phyloP scores from a whole-genome alignment of 768 basidiomycete species.

The Gyrodon lividus region DNA sequence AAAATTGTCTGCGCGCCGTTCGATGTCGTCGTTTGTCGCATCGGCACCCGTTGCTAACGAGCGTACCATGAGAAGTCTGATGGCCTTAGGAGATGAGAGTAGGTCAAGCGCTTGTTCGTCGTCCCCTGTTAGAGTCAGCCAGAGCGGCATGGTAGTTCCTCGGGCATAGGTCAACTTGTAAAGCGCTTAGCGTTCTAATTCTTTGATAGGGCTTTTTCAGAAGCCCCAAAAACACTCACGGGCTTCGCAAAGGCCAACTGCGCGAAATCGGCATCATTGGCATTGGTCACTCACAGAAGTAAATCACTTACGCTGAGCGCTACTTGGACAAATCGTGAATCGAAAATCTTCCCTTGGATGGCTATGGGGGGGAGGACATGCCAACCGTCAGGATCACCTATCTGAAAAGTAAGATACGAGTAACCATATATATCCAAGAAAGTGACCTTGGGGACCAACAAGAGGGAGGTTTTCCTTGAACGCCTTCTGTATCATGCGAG shows the following conservation, averaged over 20 bases:
- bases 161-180: constrained; percentile 47
- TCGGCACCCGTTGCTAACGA: constrained; percentile 48
- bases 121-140: constrained; percentile 42
- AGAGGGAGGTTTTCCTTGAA: constrained; percentile 34
- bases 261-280: background rate
- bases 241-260: constrained; percentile 53
- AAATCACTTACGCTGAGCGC: constrained; percentile 31
- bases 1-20: constrained; percentile 44
- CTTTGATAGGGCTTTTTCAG: background rate
- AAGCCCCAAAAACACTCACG: constrained; percentile 24
- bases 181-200: background rate
- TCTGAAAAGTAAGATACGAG: background rate
- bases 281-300: background rate
- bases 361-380: constrained; percentile 31
- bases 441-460: constrained; percentile 34
- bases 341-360: constrained; percentile 37
- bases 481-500: constrained; percentile 36
- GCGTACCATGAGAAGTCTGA: constrained; percentile 45
- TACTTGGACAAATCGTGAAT: constrained; percentile 28
- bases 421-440: background rate
- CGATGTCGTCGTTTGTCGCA: constrained; percentile 39
- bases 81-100: constrained; percentile 40
- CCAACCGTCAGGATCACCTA: constrained; percentile 42
- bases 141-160: constrained; percentile 52
- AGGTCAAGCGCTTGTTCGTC: constrained; percentile 52